phyloP scores from a whole-genome alignment of 2,329 filamentous ascomycete species.

The Pestalotiopsis sp. region DNA sequence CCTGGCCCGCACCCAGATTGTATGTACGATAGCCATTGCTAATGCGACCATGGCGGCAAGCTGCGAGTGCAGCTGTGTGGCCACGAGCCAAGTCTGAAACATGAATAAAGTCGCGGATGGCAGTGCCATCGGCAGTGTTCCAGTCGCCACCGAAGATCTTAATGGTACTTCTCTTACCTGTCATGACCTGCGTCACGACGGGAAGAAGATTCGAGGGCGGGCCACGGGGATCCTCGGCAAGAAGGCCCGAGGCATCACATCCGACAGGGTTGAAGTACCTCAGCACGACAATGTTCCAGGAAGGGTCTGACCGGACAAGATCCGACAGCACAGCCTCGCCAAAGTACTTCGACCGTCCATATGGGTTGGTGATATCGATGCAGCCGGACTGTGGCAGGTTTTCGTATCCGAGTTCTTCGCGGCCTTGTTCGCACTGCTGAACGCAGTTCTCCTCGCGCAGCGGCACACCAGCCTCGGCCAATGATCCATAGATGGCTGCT shows the following conservation, averaged over 20 bases:
- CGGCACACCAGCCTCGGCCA: not conserved
- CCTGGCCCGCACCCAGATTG: constrained; percentile 44
- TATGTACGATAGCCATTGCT: not conserved
- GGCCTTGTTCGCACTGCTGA: not conserved
- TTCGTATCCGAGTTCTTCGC: not conserved
- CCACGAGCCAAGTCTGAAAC: constrained; percentile 66
- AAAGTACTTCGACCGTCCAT: constrained; percentile 5
- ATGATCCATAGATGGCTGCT: constrained; percentile 64
- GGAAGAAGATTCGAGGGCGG: constrained; percentile 67
- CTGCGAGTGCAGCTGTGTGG: constrained; percentile 61
- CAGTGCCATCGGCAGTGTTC: constrained; percentile 67
- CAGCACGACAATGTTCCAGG: constrained; percentile 7
- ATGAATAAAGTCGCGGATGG: constrained; percentile 70
- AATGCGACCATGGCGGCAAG: constrained; percentile 33
- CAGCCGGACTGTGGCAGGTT: constrained; percentile 2
- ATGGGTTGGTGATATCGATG: constrained; percentile 4
- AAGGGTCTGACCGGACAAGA: not conserved
- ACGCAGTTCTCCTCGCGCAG: constrained; percentile 6
- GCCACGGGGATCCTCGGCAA: constrained; percentile 61
- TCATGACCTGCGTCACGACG: constrained; percentile 64
- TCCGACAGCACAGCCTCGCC: constrained; percentile 3
- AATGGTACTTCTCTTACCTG: constrained; percentile 54
- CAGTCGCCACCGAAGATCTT: constrained; percentile 67
- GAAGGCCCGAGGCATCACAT: constrained; percentile 6
- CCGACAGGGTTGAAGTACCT: constrained; percentile 8